Conservation (phyloP, 495 filamentous ascomycete genomes). For the Tuber microsphaerosporum region DNA sequence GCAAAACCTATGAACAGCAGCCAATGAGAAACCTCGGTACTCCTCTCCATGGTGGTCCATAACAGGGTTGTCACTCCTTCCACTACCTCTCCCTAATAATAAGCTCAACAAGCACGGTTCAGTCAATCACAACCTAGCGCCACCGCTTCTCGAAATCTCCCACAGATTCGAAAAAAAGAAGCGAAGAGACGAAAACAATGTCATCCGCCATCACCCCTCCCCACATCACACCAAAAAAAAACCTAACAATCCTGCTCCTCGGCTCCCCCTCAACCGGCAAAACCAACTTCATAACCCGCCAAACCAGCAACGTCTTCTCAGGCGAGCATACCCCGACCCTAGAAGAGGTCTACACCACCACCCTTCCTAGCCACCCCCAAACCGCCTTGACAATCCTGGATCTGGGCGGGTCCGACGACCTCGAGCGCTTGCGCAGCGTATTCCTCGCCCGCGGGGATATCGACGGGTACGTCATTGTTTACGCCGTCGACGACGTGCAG, state of each 20-base stretch:
- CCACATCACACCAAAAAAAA: not conserved
- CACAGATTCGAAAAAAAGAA: not conserved
- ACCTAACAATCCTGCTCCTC: conserved; percentile 1
- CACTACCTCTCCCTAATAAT: too few relatives aligned
- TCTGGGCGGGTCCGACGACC: not conserved
- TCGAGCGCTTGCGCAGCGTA: not conserved
- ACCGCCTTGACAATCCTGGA: not conserved
- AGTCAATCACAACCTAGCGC: too few relatives aligned
- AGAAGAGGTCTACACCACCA: not conserved
- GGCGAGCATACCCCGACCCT: not conserved
- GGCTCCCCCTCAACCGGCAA: not conserved
- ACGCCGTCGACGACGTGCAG: not conserved
- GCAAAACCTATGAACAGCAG: not conserved
- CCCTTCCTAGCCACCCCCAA: not conserved
- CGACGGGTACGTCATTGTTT: not conserved
- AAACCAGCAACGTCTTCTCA: not conserved
- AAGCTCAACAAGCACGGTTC: not conserved
- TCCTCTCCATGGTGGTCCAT: too few relatives aligned
- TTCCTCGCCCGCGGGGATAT: not conserved
- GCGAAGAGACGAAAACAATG: not conserved
- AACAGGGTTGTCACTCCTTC: not conserved
- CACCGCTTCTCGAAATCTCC: not conserved
- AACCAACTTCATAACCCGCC: conserved; percentile 3
- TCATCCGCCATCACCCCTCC: not conserved
- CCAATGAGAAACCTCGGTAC: not conserved